phyloP scores from a whole-genome alignment of 345 rosid genomes.

The Linum tenue region DNA sequence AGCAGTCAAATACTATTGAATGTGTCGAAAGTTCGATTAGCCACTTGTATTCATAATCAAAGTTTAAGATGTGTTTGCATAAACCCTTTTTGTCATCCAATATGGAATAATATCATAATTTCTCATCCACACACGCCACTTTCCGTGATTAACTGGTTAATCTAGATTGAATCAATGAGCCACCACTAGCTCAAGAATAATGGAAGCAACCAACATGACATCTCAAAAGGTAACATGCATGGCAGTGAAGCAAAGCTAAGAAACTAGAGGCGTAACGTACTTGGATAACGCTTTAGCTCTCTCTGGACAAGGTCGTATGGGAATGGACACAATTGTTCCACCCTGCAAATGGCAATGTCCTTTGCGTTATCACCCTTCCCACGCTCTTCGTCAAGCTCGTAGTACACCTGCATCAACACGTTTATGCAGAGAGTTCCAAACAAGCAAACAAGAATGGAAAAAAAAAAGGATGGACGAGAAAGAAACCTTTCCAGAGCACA shows the following conservation, averaged over 20 bases:
- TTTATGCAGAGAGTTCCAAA: neutral
- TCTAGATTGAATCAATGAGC: no score
- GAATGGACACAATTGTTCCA: conserved; percentile 75
- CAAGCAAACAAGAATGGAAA: neutral
- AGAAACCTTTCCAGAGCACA: conserved; percentile 86
- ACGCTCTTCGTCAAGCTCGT: conserved; percentile 70
- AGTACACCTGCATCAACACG: conserved; percentile 21
- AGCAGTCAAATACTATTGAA: no score
- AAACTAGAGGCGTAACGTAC: conserved; percentile 22
- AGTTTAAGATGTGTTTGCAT: no score
- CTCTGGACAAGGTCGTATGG: conserved; percentile 74
- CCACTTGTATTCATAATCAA: no score
- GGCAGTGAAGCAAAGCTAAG: neutral
- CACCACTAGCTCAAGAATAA: no score
- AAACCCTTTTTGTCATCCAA: no score
- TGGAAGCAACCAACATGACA: neutral
- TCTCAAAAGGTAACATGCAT: no score
- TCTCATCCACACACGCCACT: no score
- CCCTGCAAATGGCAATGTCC: conserved; percentile 73
- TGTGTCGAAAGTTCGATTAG: no score
- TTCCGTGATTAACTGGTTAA: no score
- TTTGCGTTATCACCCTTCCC: conserved; percentile 29
- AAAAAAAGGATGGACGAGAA: no score
- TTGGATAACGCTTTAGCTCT: conserved; percentile 70
- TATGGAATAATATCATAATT: no score